These are phyloP conservation scores for Rauvolfia tetraphylla DNA, from an alignment of 257 asterid genomes.

Conservation along the genomic window DNA sequence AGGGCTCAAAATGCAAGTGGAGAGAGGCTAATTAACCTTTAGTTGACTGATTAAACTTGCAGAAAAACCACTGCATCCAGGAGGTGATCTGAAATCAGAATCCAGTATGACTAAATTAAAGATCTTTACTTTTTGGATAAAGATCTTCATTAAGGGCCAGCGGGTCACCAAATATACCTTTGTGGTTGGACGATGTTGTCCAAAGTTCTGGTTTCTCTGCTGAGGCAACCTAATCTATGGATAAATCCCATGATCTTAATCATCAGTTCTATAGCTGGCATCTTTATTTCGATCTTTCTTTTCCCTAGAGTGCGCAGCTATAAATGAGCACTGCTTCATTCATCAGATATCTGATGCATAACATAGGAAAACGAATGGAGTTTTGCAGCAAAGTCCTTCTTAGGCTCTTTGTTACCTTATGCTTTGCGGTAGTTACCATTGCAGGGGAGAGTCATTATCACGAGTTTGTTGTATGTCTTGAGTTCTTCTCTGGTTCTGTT, in stretches of 20 bases:
- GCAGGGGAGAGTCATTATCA: conserved; percentile 21
- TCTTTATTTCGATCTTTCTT: background rate
- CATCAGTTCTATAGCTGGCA: background rate
- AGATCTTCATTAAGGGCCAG: too few relatives aligned
- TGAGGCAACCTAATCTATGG: background rate
- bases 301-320: background rate
- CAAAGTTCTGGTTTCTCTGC: background rate
- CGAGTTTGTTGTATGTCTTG: conserved; percentile 20
- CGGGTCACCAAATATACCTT: conserved; percentile 3
- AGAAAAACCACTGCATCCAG: too few relatives aligned
- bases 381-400: background rate
- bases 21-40: background rate
- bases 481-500: background rate
- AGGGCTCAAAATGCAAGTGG: background rate
- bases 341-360: background rate
- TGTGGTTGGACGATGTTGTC: background rate
- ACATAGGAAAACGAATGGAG: background rate
- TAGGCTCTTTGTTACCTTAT: background rate
- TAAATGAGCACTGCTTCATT: background rate
- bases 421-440: background rate
- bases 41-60: background rate
- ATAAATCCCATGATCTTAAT: background rate
- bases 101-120: background rate
- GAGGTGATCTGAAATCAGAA: background rate
- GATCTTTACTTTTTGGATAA: background rate